These are phyloP conservation scores for Heracleum sosnowskyi DNA, from an alignment of 129 eudicot genomes.

Conservation along the genomic window DNA sequence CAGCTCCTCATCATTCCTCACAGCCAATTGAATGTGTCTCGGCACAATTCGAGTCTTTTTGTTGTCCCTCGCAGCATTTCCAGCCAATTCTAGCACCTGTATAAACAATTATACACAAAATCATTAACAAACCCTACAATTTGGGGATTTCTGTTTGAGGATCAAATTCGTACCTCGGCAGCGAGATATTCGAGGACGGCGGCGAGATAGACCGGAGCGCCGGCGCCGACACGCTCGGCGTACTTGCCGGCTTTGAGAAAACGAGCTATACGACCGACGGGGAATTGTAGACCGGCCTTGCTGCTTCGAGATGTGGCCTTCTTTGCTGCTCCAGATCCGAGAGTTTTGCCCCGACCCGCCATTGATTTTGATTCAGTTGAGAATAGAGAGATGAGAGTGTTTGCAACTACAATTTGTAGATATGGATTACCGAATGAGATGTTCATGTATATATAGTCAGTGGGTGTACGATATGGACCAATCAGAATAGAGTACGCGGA, in stretches of 20 bases:
- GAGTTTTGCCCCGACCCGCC: conserved; percentile 50
- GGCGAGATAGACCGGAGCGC: conserved; percentile 42
- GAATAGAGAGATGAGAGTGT: background rate
- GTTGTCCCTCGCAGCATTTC: conserved; percentile 39
- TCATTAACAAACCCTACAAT: background rate
- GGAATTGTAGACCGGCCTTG: conserved; percentile 51
- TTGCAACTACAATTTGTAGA: background rate
- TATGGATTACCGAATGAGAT: background rate
- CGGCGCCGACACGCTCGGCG: conserved; percentile 39
- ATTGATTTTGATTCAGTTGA: conserved; percentile 5
- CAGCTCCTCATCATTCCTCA: conserved; percentile 37
- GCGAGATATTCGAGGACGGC: conserved; percentile 40
- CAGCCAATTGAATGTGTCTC: conserved; percentile 33
- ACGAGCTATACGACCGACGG: conserved; percentile 46
- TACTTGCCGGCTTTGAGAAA: conserved; percentile 44
- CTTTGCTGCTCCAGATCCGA: conserved; percentile 27
- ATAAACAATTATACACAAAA: background rate
- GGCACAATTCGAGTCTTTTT: conserved; percentile 33
- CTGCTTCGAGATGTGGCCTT: conserved; percentile 45
- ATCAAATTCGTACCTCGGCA: conserved; percentile 27
- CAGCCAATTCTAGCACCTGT: conserved; percentile 34
- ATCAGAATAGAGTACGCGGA: background rate
- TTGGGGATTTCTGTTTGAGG: background rate
- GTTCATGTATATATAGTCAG: background rate
- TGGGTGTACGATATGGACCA: background rate